A percentile compares a stretch with the other conserved stretches of the same genome.
Conservation (phyloP, 352 stramenopile genomes). For the Blastocystis sp. region DNA sequence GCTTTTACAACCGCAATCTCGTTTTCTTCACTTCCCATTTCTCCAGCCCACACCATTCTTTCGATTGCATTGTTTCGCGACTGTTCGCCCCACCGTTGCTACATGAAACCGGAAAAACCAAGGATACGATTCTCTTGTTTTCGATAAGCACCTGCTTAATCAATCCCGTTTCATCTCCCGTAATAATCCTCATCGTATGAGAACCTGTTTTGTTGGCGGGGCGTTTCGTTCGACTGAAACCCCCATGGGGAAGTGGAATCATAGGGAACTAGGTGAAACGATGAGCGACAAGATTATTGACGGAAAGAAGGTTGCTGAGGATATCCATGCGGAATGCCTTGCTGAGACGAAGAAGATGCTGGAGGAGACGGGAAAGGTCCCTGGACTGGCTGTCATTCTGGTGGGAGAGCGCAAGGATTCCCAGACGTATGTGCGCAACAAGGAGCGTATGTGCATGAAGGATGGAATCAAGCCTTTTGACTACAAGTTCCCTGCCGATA, state of each 20-base stretch:
- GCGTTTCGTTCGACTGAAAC: not conserved
- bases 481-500: constrained; percentile 67
- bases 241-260: not conserved
- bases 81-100: constrained; percentile 41
- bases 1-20: not conserved
- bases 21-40: not conserved
- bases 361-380: constrained; percentile 62
- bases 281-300: constrained; percentile 42
- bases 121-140: constrained; percentile 53
- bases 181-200: constrained; percentile 65
- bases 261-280: too few species aligned
- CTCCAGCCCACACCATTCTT: constrained; percentile 21
- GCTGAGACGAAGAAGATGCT: constrained; percentile 33
- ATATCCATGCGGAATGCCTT: constrained; percentile 13
- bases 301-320: constrained; percentile 31
- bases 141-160: constrained; percentile 68
- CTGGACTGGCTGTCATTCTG: constrained; percentile 90
- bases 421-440: constrained; percentile 91
- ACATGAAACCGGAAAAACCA: too few species aligned
- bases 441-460: constrained; percentile 89
- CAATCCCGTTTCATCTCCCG: constrained; percentile 67
- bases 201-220: not conserved
- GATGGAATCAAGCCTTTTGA: constrained; percentile 77
- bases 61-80: not conserved
- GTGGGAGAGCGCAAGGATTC: constrained; percentile 85